Base-by-base conservation (phyloP, 2,329 filamentous ascomycete genomes). In the Ophiocordyceps unilateralis region DNA sequence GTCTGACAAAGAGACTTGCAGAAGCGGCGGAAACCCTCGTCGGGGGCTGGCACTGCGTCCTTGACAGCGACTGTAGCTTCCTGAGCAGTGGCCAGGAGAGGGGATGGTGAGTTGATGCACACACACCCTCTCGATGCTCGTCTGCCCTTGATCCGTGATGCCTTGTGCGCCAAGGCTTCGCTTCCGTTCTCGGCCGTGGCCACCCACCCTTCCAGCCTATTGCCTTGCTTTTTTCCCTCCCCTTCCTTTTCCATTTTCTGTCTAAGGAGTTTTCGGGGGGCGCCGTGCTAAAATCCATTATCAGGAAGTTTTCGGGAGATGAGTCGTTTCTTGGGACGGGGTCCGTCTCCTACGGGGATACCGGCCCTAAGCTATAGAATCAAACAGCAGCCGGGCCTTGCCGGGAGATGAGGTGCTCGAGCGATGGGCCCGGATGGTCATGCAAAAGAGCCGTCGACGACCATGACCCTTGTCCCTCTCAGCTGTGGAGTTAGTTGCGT, bases 1-100 rank as follows among this genome's bases (percentile, higher is more conserved):
- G 3, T 22, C 44, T 45, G 41, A 45, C 41, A 41, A 43, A 17
- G 15, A 17, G 15, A 34, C 17, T 28, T 41, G 22, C 39, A 50
- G 45, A 30, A 46, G 45, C 42, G 40, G 40, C 42, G 32, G 42
- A 47, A 30, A 30, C 41, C 34, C 41, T 41, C 21, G 21, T 70
- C 22, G 86, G 85, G 32, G 81, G 81, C 23, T 98, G 89, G 89
- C 70, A 76, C 36, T 88, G 86, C 55, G 72, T 76, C 46, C 57
- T 74, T 43, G 89, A 94, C 63, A 86, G 86, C 15, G 85, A 94
- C 58, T 94, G 87, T 55, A 79, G 74, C 46, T 93, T 89, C 61
- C 65, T 96, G 50, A 76, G 69, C 43, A 72, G 73, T 43, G 89
- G 89, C 8, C 81, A 83, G 53, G 89, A 96, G 62, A 72, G 88